These are phyloP conservation scores for Carpinus viminea DNA, from an alignment of 306 rosid genomes.

Conservation along the genomic window DNA sequence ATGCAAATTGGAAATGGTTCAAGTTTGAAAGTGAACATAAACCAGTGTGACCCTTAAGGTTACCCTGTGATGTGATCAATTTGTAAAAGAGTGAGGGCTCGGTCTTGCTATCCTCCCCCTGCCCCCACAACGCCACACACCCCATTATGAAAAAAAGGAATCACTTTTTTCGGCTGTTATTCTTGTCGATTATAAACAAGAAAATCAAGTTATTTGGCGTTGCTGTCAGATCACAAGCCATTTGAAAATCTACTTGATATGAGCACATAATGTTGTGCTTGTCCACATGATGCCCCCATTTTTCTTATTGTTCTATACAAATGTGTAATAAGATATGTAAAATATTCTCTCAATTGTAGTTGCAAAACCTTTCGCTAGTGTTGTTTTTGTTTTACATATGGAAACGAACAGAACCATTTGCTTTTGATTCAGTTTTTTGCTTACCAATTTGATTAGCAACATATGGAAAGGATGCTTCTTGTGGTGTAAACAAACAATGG, in stretches of 20 bases:
- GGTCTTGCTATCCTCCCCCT: conserved; percentile 5
- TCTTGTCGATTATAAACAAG: neutral
- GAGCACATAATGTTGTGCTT: neutral
- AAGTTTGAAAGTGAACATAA: conserved; percentile 58
- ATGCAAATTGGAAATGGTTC: conserved; percentile 92
- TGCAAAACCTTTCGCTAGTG: neutral
- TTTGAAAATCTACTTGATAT: neutral
- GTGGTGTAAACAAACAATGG: neutral
- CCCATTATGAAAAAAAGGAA: neutral
- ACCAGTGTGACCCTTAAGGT: conserved; percentile 11
- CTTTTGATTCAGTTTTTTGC: conserved; percentile 1
- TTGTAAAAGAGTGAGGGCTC: neutral
- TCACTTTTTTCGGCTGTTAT: neutral
- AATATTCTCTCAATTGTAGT: neutral
- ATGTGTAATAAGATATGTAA: conserved; percentile 5
- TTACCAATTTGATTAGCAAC: neutral
- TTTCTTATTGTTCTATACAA: conserved; percentile 11
- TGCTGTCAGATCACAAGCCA: conserved; percentile 2
- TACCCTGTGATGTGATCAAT: neutral
- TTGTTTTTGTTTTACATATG: neutral
- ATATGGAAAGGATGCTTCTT: neutral
- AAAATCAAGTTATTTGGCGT: neutral
- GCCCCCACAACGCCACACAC: neutral
- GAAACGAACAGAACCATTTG: neutral
- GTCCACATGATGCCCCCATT: neutral